Percentiles rank a stretch among this genome's conserved stretches.
These are phyloP conservation scores for Phaeosphaeriaceae sp. DNA, from an alignment of 2,329 filamentous ascomycete species.

Conservation along the genomic window DNA sequence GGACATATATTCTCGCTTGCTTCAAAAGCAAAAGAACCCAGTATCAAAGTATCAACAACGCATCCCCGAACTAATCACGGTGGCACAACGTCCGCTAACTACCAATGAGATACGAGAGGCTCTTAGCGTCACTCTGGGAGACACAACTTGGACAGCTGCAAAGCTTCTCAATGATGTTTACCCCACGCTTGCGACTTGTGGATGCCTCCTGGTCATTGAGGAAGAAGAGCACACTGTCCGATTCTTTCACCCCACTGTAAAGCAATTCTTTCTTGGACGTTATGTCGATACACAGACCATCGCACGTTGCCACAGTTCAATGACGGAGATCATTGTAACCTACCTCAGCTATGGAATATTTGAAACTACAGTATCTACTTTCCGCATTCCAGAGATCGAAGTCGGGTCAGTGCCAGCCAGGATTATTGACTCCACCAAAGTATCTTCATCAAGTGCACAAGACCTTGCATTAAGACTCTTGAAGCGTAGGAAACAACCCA, in stretches of 20 bases:
- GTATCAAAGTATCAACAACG: slow-evolving; percentile 8
- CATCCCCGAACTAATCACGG: slow-evolving; percentile 39
- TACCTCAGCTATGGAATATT: slow-evolving; percentile 29
- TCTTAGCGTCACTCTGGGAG: slow-evolving; percentile 45
- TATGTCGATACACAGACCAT: not conserved
- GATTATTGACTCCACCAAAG: slow-evolving; percentile 10
- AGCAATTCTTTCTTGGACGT: slow-evolving; percentile 18
- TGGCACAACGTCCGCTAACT: slow-evolving; percentile 38
- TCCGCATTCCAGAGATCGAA: slow-evolving; percentile 4
- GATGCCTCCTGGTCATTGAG: slow-evolving; percentile 24
- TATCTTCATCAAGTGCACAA: slow-evolving; percentile 7
- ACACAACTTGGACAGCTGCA: slow-evolving; percentile 18
- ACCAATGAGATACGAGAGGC: slow-evolving; percentile 49
- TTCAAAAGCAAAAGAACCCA: slow-evolving; percentile 16
- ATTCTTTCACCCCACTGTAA: slow-evolving; percentile 24
- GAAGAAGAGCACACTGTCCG: slow-evolving; percentile 30
- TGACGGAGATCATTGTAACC: slow-evolving; percentile 25
- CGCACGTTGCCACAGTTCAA: slow-evolving; percentile 9
- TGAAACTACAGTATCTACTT: slow-evolving; percentile 13
- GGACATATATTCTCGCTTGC: slow-evolving; percentile 20
- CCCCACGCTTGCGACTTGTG: slow-evolving; percentile 20
- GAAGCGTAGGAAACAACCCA: slow-evolving; percentile 5
- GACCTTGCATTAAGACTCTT: slow-evolving; percentile 13
- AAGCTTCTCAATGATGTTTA: slow-evolving; percentile 19
- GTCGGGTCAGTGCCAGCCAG: slow-evolving; percentile 11